Conservation (phyloP, 257 asterid genomes). For the Cruciata laevipes region DNA sequence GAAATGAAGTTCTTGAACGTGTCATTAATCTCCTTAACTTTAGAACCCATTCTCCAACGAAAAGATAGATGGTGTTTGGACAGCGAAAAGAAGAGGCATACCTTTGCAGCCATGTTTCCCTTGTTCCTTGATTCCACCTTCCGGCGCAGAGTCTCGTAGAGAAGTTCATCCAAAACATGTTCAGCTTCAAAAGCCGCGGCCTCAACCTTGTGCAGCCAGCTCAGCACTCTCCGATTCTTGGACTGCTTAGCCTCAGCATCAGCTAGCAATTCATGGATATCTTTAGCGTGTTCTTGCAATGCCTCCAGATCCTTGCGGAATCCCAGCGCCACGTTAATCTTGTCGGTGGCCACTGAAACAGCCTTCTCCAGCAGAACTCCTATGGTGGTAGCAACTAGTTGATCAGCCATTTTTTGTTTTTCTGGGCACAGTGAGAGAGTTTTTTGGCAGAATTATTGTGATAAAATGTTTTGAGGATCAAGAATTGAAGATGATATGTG, state of each 20-base stretch:
- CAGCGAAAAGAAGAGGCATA: neutral
- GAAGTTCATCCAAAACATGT: neutral
- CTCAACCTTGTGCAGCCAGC: neutral
- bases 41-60: conserved; percentile 5
- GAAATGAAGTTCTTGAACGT: neutral
- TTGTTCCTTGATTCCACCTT: neutral
- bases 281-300: neutral
- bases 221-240: neutral
- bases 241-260: neutral
- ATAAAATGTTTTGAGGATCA: neutral
- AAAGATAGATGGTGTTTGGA: neutral
- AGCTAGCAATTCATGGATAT: neutral
- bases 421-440: too few species aligned
- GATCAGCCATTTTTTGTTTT: neutral
- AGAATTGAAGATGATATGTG: too few species aligned
- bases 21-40: neutral
- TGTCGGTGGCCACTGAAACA: neutral
- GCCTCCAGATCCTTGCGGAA: neutral
- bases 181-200: neutral
- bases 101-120: neutral
- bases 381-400: neutral
- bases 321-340: neutral
- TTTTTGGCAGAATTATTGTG: neutral
- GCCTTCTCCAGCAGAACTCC: neutral
- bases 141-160: conserved; percentile 1